A percentile compares a stretch with the other conserved stretches of the same genome.
phyloP scores from a whole-genome alignment of 2,329 filamentous ascomycete species.

The Drechslera avenae region DNA sequence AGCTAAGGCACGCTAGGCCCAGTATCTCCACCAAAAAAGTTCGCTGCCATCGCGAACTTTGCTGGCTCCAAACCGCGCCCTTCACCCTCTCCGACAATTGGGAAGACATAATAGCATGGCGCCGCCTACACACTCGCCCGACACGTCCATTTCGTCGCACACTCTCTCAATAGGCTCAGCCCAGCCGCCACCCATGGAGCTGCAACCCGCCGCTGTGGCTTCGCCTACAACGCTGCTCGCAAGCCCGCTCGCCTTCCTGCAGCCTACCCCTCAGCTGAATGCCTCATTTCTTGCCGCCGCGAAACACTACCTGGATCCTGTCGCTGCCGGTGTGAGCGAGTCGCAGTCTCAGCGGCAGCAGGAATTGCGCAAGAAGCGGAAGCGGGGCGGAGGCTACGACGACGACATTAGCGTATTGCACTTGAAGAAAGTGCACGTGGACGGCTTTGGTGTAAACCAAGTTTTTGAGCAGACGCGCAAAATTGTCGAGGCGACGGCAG shows the following conservation, averaged over 20 bases:
- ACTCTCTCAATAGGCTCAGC: slow-evolving; percentile 47
- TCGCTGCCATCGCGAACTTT: slow-evolving; percentile 12
- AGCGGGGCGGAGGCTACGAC: slow-evolving; percentile 62
- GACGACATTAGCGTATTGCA: slow-evolving; percentile 64
- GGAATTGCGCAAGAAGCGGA: slow-evolving; percentile 75
- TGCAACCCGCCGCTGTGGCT: slow-evolving; percentile 41
- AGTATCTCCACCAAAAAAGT: slow-evolving; percentile 21
- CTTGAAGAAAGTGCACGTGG: slow-evolving; percentile 79
- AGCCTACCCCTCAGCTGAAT: slow-evolving; percentile 70
- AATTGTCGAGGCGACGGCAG: slow-evolving; percentile 71
- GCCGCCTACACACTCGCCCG: slow-evolving; percentile 43
- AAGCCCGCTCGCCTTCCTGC: slow-evolving; percentile 76
- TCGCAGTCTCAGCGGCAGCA: slow-evolving; percentile 72
- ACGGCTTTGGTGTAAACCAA: slow-evolving; percentile 86
- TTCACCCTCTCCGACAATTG: background rate
- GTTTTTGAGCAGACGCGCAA: slow-evolving; percentile 92
- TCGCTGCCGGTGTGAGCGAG: slow-evolving; percentile 75
- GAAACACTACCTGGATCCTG: slow-evolving; percentile 79
- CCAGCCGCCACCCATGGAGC: slow-evolving; percentile 45
- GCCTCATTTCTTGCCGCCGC: slow-evolving; percentile 73
- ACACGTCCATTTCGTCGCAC: slow-evolving; percentile 48
- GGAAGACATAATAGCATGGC: slow-evolving; percentile 33
- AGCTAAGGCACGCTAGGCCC: slow-evolving; percentile 11
- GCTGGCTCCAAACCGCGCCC: background rate
- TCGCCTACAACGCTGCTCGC: slow-evolving; percentile 65